Base-by-base conservation (phyloP, 2,329 filamentous ascomycete genomes). In the Microdochium bolleyi region DNA sequence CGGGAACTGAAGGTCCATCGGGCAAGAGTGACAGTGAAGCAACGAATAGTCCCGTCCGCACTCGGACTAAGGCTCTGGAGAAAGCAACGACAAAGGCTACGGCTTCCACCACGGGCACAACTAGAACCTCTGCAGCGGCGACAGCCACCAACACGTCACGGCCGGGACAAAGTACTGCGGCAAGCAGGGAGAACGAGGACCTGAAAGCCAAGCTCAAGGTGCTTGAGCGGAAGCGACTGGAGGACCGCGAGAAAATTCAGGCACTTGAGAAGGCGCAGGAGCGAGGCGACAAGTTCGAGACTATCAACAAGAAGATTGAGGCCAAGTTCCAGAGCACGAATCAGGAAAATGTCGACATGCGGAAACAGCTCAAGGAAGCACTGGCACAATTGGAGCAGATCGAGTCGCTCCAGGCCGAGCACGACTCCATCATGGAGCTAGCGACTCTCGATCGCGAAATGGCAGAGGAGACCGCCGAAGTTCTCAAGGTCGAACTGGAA, bases 371-470 rank as follows among this genome's bases (percentile, higher is more conserved):
- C 46, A 91, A 90, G 62, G 88, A 95, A 60, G 81, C 85, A 0
- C 84, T 94, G 64, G 70, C 77, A 21, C 82, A 80, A 49, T 76
- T 91, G 21, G 83, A 88, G 53, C 75, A 83, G 22, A 74, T 94
- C 2, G 88, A 92, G 60, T 77, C 79, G 27, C 75, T 87, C 52
- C 87, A 94, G 64, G 87, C 88, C 8, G 91, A 96, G 59, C 85
- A 95, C 67, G 94, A 97, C 27, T 81, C 85, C 3, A 82, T 88
- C 7, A 73, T 96, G 63, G 94, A 99, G 70, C 82, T 94, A 69
- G 90, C 91, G 7, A 87, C 89, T 0, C 74, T 99, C 24, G 94
- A 99, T 65, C 84, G 89, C 48, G 92, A 99, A 68, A 95, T 97
- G 88, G 94, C 94, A 0, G 92, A 99, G 68, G 92, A 96, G 69